Conservation (phyloP, 2,329 filamentous ascomycete genomes). For the Orbilia brochopaga region DNA sequence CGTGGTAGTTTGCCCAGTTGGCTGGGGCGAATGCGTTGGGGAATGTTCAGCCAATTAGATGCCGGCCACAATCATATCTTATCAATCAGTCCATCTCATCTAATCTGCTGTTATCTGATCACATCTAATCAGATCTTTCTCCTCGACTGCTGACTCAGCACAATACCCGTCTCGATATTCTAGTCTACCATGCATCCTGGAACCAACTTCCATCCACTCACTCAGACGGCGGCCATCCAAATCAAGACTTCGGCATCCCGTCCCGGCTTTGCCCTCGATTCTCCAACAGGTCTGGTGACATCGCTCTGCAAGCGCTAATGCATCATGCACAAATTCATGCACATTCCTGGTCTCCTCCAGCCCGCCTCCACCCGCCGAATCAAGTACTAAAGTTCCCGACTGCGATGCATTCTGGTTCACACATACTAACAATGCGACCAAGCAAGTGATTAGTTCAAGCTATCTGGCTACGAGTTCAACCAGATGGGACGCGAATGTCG, state of each 20-base stretch:
- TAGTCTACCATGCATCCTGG: too few relatives aligned
- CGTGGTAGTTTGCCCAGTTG: conserved; percentile 8
- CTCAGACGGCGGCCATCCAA: too few relatives aligned
- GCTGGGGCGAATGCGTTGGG: not conserved
- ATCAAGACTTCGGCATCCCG: not conserved
- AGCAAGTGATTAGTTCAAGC: not conserved
- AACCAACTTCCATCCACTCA: too few relatives aligned
- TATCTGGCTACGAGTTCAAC: not conserved
- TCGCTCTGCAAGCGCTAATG: not conserved
- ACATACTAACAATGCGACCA: not conserved
- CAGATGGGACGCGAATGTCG: not conserved
- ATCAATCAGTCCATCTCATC: conserved; percentile 1
- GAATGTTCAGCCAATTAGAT: conserved; percentile 34
- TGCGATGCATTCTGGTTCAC: not conserved
- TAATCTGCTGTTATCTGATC: conserved; percentile 4
- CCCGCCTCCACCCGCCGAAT: not conserved
- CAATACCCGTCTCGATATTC: not conserved
- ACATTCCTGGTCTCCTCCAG: conserved; percentile 1
- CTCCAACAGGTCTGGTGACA: not conserved
- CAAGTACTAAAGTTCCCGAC: not conserved
- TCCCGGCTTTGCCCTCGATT: not conserved
- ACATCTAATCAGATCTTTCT: not conserved
- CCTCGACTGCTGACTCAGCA: not conserved
- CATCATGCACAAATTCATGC: not conserved
- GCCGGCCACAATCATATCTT: conserved; percentile 10